These are phyloP conservation scores for Phylloporus arenicola DNA, from an alignment of 768 basidiomycete species.

Conservation along the genomic window DNA sequence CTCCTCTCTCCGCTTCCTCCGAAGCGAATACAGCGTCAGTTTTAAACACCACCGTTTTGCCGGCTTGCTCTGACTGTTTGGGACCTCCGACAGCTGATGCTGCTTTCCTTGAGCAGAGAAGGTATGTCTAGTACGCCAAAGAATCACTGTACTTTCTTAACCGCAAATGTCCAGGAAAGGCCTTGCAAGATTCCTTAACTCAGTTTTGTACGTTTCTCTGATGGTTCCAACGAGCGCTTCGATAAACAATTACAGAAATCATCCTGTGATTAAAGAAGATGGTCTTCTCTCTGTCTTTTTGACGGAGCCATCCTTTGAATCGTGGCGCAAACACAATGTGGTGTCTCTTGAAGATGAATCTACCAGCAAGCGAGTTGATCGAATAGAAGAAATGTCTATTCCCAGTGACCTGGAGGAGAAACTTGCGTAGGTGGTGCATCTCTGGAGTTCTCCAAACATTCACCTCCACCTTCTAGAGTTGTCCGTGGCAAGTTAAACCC, in stretches of 20 bases:
- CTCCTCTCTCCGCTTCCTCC: conserved; percentile 84
- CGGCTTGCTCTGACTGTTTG: conserved; percentile 4
- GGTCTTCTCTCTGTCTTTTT: conserved; percentile 78
- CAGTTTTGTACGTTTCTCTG: conserved; percentile 55
- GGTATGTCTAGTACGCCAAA: conserved; percentile 38
- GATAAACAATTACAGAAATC: conserved; percentile 54
- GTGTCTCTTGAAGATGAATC: conserved; percentile 89
- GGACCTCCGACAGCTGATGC: conserved; percentile 60
- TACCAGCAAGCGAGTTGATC: conserved; percentile 67
- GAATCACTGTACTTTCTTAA: neutral
- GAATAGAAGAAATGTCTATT: conserved; percentile 85
- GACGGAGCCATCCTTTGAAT: conserved; percentile 76
- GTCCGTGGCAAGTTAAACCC: conserved; percentile 71
- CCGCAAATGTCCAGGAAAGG: conserved; percentile 53
- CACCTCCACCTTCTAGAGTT: conserved; percentile 40
- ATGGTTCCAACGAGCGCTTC: neutral
- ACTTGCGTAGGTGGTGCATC: conserved; percentile 49
- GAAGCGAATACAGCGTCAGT: conserved; percentile 85
- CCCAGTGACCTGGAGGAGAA: conserved; percentile 92
- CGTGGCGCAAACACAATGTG: conserved; percentile 75
- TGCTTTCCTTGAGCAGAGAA: conserved; percentile 84
- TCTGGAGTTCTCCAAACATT: neutral
- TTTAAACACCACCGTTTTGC: neutral
- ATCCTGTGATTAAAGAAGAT: conserved; percentile 87
- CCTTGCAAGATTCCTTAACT: conserved; percentile 72